Base-by-base conservation (phyloP, 2,329 filamentous ascomycete species). In the Colletotrichum lindemuthianum region DNA sequence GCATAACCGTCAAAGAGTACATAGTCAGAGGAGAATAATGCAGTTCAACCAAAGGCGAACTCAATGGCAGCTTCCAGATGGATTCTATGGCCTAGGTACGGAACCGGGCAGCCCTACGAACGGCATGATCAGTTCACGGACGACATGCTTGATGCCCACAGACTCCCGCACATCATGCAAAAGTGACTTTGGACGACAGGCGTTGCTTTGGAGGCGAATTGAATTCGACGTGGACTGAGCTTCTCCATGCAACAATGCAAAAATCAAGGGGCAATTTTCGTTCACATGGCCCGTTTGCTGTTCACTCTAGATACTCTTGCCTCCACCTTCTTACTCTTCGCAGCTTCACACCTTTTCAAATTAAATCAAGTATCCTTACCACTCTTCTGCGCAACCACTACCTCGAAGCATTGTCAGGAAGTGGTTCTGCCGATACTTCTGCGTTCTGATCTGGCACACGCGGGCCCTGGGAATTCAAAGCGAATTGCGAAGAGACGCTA, bases 91-190 rank as follows among this genome's bases (percentile, higher is more conserved):
- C 41, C 33, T 37, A 33, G 8, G 24, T 36, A n/a, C 12, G 3
- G 6, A 15, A 41, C n/a, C 5, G 15, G 34, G 13, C 43, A 56
- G 43, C 44, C 32, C 41, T 48, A 16, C 24, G 2, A 3, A 37
- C 55, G 45, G 37, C 32, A 24, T 41, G 37, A 15, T 15, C 36
- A 34, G 2, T 47, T 12, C 55, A 57, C 54, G 11, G 39, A 58
- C 45, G 24, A 58, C 41, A 32, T 53, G 37, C 36, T 41, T 49
- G 44, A 13, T 13, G 12, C 43, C 34, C 55, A 59, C 55, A 49
- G 55, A 63, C 60, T 33, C 32, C 41, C 43, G 60, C 60, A 63
- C 40, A 48, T 40, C n/a, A 48, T n/a, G 48, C 48, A 34, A 43
- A 59, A 53, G 51, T 52, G 48, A 15, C n/a, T 58, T 50, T 24